phyloP scores from a whole-genome alignment of 257 asterid genomes.

The Solanum lycopersicoides region DNA sequence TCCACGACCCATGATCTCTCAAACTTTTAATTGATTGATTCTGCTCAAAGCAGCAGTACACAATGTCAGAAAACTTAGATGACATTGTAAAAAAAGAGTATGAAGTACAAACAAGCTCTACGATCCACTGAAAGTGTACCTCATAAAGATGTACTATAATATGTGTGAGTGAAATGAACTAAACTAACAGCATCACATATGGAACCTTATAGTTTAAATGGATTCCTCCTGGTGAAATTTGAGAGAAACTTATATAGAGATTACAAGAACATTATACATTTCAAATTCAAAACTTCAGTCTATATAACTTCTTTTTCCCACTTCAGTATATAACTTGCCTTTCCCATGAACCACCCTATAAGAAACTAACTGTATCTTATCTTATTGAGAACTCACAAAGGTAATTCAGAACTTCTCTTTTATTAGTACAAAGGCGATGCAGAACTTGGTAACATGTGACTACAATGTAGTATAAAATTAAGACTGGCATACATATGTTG shows the following conservation, averaged over 20 bases:
- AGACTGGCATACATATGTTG: not conserved
- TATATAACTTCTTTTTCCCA: not conserved
- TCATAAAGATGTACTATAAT: not conserved
- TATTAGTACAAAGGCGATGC: not conserved
- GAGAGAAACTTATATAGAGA: not conserved
- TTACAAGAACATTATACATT: not conserved
- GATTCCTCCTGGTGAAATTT: not conserved
- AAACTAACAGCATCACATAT: not conserved
- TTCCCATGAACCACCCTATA: not conserved
- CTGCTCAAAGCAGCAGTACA: constrained; percentile 6
- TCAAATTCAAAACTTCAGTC: not conserved
- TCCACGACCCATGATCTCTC: constrained; percentile 64
- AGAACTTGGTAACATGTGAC: not conserved
- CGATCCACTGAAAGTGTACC: not conserved
- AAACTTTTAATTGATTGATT: not conserved
- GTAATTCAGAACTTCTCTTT: not conserved
- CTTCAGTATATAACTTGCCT: not conserved
- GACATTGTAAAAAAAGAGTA: not conserved
- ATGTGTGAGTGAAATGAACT: not conserved
- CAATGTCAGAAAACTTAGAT: not conserved
- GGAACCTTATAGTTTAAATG: not conserved
- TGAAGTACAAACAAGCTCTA: not conserved
- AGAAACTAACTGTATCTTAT: not conserved
- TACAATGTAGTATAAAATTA: not conserved
- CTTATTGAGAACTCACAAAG: not conserved